These are phyloP conservation scores for Kazachstania viticola DNA, from an alignment of 805 yeast species.

Conservation along the genomic window DNA sequence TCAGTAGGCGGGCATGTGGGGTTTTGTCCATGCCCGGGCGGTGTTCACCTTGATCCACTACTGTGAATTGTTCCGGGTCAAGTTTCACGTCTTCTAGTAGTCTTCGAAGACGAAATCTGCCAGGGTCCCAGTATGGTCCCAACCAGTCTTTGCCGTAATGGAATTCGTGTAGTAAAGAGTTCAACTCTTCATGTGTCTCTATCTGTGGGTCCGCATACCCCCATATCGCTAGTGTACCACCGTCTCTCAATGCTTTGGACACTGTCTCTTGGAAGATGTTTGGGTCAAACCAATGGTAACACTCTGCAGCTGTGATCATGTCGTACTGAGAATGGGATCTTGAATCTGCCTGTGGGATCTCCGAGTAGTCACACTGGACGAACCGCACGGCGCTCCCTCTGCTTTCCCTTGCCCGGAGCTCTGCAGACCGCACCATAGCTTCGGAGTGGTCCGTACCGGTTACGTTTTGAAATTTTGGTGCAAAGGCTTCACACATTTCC, in stretches of 20 bases:
- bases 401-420: no score
- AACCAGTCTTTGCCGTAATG: slow-evolving; percentile 38
- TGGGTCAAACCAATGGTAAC: slow-evolving; percentile 76
- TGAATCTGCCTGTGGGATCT: no score
- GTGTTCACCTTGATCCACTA: not conserved
- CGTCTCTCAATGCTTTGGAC: slow-evolving; percentile 37
- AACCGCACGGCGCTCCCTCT: no score
- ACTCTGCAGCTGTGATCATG: slow-evolving; percentile 68
- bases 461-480: no score
- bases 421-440: no score
- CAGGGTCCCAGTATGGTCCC: slow-evolving; percentile 79
- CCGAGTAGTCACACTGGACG: no score
- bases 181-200: no score
- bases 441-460: no score
- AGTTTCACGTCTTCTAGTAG: slow-evolving; percentile 22
- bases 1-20: not conserved
- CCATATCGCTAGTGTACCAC: slow-evolving; percentile 69
- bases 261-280: slow-evolving; percentile 39
- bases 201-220: slow-evolving; percentile 73
- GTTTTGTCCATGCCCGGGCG: not conserved
- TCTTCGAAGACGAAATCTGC: slow-evolving; percentile 43
- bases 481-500: no score
- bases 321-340: slow-evolving; percentile 31
- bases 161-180: no score
- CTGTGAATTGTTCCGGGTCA: no score